These are phyloP conservation scores for Salix arbutifolia DNA, from an alignment of 345 rosid genomes.

Conservation along the genomic window DNA sequence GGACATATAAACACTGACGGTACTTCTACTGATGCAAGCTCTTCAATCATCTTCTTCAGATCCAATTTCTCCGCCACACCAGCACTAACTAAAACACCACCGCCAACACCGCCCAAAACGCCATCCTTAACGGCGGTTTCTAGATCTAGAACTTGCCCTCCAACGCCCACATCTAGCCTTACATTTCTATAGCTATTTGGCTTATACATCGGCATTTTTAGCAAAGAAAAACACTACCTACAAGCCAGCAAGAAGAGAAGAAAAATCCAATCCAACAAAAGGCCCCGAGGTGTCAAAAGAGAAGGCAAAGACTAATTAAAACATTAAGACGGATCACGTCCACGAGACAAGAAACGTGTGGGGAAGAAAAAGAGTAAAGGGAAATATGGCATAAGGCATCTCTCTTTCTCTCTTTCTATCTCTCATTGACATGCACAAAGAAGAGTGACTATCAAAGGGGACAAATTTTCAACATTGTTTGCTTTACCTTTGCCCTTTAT, in stretches of 20 bases:
- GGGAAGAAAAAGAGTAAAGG: slow-evolving; percentile 11
- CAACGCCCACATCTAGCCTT: slow-evolving; percentile 35
- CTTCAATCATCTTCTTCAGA: slow-evolving; percentile 62
- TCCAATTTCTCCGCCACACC: slow-evolving; percentile 47
- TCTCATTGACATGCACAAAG: slow-evolving; percentile 20
- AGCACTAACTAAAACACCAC: slow-evolving; percentile 32
- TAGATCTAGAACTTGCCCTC: slow-evolving; percentile 65
- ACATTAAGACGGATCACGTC: slow-evolving; percentile 9
- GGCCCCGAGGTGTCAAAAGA: slow-evolving; percentile 8
- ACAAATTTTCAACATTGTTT: slow-evolving; percentile 23
- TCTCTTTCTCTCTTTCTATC: slow-evolving; percentile 12
- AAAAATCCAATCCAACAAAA: slow-evolving; percentile 5
- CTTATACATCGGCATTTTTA: slow-evolving; percentile 53
- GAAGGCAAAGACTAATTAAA: background rate
- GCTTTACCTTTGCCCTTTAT: slow-evolving; percentile 15
- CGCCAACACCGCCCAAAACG: slow-evolving; percentile 49
- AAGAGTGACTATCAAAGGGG: slow-evolving; percentile 22
- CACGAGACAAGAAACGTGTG: slow-evolving; percentile 32
- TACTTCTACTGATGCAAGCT: slow-evolving; percentile 53
- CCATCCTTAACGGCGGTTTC: slow-evolving; percentile 69
- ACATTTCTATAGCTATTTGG: slow-evolving; percentile 23
- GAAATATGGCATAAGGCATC: slow-evolving; percentile 2
- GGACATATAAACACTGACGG: slow-evolving; percentile 76
- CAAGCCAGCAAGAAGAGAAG: background rate
- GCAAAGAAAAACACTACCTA: background rate